phyloP scores from a whole-genome alignment of 805 yeast genomes.

The Lipomyces japonicus region DNA sequence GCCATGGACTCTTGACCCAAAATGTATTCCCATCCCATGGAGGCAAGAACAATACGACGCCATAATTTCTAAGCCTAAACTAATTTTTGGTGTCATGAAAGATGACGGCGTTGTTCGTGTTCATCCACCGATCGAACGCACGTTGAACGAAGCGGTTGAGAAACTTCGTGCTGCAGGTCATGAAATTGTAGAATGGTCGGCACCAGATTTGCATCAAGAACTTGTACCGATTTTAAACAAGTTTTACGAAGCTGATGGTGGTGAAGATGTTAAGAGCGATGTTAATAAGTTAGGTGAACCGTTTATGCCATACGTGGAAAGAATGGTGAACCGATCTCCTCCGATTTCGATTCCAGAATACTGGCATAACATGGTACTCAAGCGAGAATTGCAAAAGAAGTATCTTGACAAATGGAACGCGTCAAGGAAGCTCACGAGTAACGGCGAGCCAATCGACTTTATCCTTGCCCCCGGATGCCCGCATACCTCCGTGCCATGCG shows the following conservation, averaged over 20 bases:
- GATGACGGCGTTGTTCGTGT: constrained; percentile 50
- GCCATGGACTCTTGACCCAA: constrained; percentile 52
- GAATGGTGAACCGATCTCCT: constrained; percentile 37
- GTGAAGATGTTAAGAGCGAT: constrained; percentile 36
- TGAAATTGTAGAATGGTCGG: constrained; percentile 51
- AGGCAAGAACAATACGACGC: constrained; percentile 33
- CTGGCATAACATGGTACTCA: constrained; percentile 31
- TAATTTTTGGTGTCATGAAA: constrained; percentile 47
- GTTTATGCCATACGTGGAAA: constrained; percentile 40
- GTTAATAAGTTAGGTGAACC: constrained; percentile 45
- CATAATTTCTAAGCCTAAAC: constrained; percentile 31
- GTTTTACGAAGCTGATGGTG: constrained; percentile 49
- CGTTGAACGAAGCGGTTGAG: constrained; percentile 49
- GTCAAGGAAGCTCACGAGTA: constrained; percentile 37
- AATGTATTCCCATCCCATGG: constrained; percentile 52
- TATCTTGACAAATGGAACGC: constrained; percentile 46
- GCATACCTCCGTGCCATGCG: constrained; percentile 42
- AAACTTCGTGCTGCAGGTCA: constrained; percentile 58
- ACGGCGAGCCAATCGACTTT: constrained; percentile 47
- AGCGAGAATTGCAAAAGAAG: constrained; percentile 40
- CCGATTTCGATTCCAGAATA: constrained; percentile 41
- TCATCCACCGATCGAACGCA: constrained; percentile 54
- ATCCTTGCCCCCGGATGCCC: constrained; percentile 50
- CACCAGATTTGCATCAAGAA: constrained; percentile 37
- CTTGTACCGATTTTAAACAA: constrained; percentile 37